Base-by-base conservation (phyloP, 1,284 basidiomycete species). In the Earliella scabrosa region DNA sequence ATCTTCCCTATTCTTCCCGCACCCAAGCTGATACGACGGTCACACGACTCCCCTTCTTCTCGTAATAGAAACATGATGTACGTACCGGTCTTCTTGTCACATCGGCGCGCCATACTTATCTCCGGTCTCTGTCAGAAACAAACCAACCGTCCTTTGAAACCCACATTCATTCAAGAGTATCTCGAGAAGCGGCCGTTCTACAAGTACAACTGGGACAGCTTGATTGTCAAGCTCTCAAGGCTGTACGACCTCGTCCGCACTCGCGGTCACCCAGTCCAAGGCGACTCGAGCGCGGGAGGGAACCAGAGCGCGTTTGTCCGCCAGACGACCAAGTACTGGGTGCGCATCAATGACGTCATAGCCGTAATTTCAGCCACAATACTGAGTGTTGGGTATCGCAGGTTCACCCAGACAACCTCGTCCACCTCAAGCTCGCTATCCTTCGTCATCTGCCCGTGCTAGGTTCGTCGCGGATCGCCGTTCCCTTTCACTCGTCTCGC, bases 291-390 rank as follows among this genome's bases (percentile, higher is more conserved):
- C 64, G 97, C 97, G 2, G 97, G 97, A 48, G 97, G 97, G 1
- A 92, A 77, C 62, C 97, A 99, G 77, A 97, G 93, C 67, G 97
- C 97, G 0, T 99, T 99, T 68, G 95, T 98, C 10, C 80, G 97
- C 47, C 95, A 97, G 73, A 99, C 97, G 34, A 99, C 97, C 16
- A 99, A 99, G 74, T 99, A 99, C 73, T 99, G 97, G 97, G 97
- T 93, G 65, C 59, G 78, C 72, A n/a, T 13, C 21, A 36, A 54
- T 20, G 21, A 52, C 21, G 26, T 24, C 43, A 13, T 43, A 16
- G 51, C n/a, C n/a, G n/a, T n/a, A n/a, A n/a, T 23, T 18, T 31
- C 45, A 50, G 49, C 11, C 13, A 11, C 11, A 18, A 23, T 35
- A 32, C 45, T 51, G 38, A 29, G 2, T 29, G 13, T 43, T 21